Evolutionary conservation across 2,329 filamentous ascomycete species (phyloP).

Genomic region (Fusarium virguliforme): DNA sequence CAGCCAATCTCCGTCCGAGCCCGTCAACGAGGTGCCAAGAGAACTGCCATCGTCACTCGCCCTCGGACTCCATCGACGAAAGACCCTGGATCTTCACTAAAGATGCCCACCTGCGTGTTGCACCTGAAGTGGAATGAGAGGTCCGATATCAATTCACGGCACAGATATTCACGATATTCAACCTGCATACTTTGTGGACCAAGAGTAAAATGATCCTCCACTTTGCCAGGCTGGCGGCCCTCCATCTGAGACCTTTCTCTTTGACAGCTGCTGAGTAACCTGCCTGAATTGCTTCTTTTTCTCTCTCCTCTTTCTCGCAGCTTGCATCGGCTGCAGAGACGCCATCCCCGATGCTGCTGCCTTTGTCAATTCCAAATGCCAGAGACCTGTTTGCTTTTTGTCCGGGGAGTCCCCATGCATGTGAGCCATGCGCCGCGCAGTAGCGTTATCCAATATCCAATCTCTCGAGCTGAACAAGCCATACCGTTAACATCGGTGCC

Average conservation of each 20-base stretch:
- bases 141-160: conserved; percentile 10
- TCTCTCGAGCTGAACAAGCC: conserved; percentile 30
- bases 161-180: conserved; percentile 30
- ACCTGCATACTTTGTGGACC: not conserved
- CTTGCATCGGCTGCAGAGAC: conserved; percentile 17
- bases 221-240: conserved; percentile 21
- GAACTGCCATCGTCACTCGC: conserved; percentile 34
- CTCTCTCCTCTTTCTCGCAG: not conserved
- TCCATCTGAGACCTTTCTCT: conserved; percentile 3
- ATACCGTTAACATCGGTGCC: conserved; percentile 1
- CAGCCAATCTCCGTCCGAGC: conserved; percentile 7
- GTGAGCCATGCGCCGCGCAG: conserved; percentile 40
- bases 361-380: conserved; percentile 28
- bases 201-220: conserved; percentile 29
- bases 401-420: conserved; percentile 35
- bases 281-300: not conserved
- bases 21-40: conserved; percentile 1
- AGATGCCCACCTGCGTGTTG: conserved; percentile 21
- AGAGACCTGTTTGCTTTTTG: conserved; percentile 13
- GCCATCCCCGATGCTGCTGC: conserved; percentile 19
- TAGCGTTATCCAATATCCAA: conserved; percentile 36
- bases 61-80: conserved; percentile 23
- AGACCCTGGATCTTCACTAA: conserved; percentile 42
- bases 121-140: conserved; percentile 35
- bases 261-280: not conserved